Base-by-base conservation (phyloP, 495 filamentous ascomycete species). In the Xylaria castorea region DNA sequence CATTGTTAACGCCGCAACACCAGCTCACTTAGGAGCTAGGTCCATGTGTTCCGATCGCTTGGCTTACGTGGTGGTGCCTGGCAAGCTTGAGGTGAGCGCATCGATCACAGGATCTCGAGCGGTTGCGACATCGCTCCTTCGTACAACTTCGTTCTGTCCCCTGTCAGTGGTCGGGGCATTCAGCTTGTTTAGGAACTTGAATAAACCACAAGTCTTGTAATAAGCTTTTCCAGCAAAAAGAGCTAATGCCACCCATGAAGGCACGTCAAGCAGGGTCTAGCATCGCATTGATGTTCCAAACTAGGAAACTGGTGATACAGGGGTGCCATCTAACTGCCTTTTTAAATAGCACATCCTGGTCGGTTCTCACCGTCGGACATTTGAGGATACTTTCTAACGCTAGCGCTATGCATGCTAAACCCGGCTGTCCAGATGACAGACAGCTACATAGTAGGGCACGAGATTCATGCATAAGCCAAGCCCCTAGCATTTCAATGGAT, bases 271-370 rank as follows among this genome's bases (percentile, higher is more conserved):
- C n/a, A 68, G 32, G 64, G 36, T 44, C n/a, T 36, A 38, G 58
- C 58, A 61, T 38, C 58, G 58, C 58, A 38, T 40, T 22, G 7
- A 9, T 22, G 20, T 14, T 61, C 44, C 50, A 9, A 12, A 57
- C 34, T 8, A 32, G 66, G 66, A 38, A 55, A 57, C 34, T 20
- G n/a, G 66, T 42, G 50, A 40, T 12, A 34, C 34, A 55, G 36
- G 34, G 32, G 36, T 42, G 36, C 5, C 20, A 4, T 11, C 44
- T 0, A 68, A 57, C 66, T 68, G 36, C 66, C 66, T 68, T 68
- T 68, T 18, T 42, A 68, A 57, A 68, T 68, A 68, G 66, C 50
- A 57, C 22, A 57, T 27, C 22, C 20, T 44, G 20, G 32, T 32
- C 3, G 32, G 48, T 25, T 8, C 46, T 22, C 20, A 42, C 9